A percentile compares a stretch with the other conserved stretches of the same genome.
Conservation (phyloP, 257 asterid species). For the Cordia subcordata region DNA sequence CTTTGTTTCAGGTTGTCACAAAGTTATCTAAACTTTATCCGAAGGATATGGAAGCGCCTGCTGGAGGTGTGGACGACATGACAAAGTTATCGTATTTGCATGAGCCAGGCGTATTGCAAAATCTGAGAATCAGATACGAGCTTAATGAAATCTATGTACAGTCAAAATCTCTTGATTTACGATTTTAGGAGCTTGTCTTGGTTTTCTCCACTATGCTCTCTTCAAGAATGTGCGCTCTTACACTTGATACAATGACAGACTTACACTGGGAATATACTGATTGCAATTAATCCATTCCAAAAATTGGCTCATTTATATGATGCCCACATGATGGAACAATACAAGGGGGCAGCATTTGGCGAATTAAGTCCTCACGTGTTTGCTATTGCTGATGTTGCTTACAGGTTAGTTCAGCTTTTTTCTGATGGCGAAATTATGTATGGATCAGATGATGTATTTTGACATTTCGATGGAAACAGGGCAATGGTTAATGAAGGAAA, state of each 20-base stretch:
- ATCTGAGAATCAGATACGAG: constrained; percentile 85
- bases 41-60: constrained; percentile 88
- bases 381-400: constrained; percentile 98
- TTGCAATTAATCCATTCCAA: constrained; percentile 98
- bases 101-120: constrained; percentile 93
- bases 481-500: constrained; percentile 84
- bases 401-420: constrained; percentile 51
- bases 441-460: constrained; percentile 16
- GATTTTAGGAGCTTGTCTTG: constrained; percentile 4
- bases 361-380: constrained; percentile 96
- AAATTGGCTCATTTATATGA: constrained; percentile 80
- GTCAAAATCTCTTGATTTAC: constrained; percentile 9
- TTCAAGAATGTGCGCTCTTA: constrained; percentile 20
- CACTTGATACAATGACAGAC: constrained; percentile 56
- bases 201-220: constrained; percentile 22
- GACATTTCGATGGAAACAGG: constrained; percentile 44
- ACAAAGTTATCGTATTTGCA: constrained; percentile 92
- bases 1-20: constrained; percentile 45
- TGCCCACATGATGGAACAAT: constrained; percentile 95
- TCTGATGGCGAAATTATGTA: constrained; percentile 3
- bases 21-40: constrained; percentile 80
- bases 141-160: constrained; percentile 91
- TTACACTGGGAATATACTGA: constrained; percentile 92
- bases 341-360: constrained; percentile 93
- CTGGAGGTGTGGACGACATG: constrained; percentile 99